Conservation (phyloP, 2,329 filamentous ascomycete genomes). For the Xylariales sp. region DNA sequence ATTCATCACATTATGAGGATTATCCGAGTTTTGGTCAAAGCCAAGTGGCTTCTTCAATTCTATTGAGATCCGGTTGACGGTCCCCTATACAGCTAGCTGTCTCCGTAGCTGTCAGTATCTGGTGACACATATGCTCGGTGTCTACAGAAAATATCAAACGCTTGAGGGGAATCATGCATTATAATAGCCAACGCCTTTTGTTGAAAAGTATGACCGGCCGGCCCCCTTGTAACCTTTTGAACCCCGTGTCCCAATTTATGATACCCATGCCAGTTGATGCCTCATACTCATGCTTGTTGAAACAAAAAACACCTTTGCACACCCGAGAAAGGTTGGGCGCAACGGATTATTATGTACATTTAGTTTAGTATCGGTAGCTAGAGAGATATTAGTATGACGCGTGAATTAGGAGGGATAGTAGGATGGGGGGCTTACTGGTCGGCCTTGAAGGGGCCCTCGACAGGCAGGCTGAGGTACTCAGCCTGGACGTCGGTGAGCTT, state of each 20-base stretch:
- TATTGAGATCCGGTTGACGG: constrained; percentile 51
- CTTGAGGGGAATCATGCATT: constrained; percentile 55
- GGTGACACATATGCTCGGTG: constrained; percentile 41
- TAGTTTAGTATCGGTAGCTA: constrained; percentile 75
- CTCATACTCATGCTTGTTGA: constrained; percentile 52
- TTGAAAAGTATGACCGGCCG: constrained; percentile 52
- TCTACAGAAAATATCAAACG: constrained; percentile 49
- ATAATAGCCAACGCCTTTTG: constrained; percentile 54
- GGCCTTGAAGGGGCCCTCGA: constrained; percentile 94
- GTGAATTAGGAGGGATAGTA: not conserved
- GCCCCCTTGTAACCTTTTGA: constrained; percentile 47
- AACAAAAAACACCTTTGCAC: constrained; percentile 41
- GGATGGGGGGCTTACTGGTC: constrained; percentile 75
- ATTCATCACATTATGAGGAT: not conserved
- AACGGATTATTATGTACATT: constrained; percentile 44
- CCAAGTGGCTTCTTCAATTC: constrained; percentile 38
- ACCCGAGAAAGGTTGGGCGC: constrained; percentile 17
- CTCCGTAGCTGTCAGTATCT: constrained; percentile 43
- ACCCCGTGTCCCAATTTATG: constrained; percentile 45
- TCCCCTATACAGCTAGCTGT: constrained; percentile 43
- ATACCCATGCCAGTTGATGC: constrained; percentile 48
- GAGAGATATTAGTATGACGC: constrained; percentile 47
- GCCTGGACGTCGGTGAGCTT: constrained; percentile 87
- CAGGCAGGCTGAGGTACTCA: constrained; percentile 89
- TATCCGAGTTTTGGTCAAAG: constrained; percentile 16